Base-by-base conservation (phyloP, 78 protist species). In the Ministeria vibrans region DNA sequence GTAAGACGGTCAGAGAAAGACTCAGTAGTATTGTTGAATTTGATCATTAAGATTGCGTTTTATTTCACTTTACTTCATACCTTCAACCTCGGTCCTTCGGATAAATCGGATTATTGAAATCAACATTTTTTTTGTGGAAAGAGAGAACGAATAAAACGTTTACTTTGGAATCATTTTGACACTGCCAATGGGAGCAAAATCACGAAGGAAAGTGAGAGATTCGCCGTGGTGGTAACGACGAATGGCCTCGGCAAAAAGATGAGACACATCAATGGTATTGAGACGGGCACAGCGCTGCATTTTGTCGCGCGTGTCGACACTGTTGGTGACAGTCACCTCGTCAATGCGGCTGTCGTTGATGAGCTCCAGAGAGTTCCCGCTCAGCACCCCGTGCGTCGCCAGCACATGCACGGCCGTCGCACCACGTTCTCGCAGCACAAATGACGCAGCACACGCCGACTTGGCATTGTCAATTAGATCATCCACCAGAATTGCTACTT, bases 191-290 rank as follows among this genome's bases (percentile, higher is more conserved):
- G n/a, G n/a, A n/a, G n/a, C n/a, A n/a, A n/a, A n/a, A n/a, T 70
- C 15, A 62, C 77, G 70, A 22, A 86, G 75, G 44, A 28, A 77
- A 15, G 86, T 77, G 38, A 86, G 70, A 3, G 79, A 42, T 68
- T 90, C 94, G 39, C 95, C 95, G 61, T 92, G 86, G 78, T 88
- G 92, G 63, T 90, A 88, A 55, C 95, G 83, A 38, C 92, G 83
- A 51, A 92, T 92, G 41, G 95, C 95, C 83, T 92, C 95, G 41
- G 91, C 88, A 15, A 92, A 63, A 46, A 88, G 85, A 3, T 84
- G 90, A 22, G 89, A 69, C 25, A 88, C 78, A 42, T 92, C 91
- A 18, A 92, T 34, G 18, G 66, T 42, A 63, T 74, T 61, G 73
- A 90, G 23, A 69, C 83, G 82, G 69, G 71, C 41, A 69, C 87